Evolutionary conservation across 768 basidiomycete genomes (phyloP), one percentile per base, ranked within the genome.

Genomic region (Trametes punicea): DNA sequence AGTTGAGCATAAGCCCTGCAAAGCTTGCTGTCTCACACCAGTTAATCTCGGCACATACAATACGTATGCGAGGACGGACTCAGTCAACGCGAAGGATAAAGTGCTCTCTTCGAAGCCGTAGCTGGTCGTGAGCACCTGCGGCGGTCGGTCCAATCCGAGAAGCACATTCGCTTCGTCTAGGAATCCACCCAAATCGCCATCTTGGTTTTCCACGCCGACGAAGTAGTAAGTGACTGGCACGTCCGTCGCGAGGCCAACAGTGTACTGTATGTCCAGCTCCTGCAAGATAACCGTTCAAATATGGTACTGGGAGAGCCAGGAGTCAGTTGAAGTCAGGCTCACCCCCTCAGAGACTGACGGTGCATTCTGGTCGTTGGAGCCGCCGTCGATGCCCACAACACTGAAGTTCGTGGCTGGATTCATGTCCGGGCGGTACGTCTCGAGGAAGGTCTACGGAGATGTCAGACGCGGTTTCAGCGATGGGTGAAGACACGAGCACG

Each of bases 41-140:
- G 16, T 4, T 55, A 82, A 81, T 11, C 81, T 74, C 6, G 66
- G 71, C 6, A 58, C 45, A 50, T 76, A 39, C 64, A 2, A 77
- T 63, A 51, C 81, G 21, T 81, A 73, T 80, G 85, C 50, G 84
- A 81, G 72, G 63, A 48, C 58, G 20, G 27, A 60, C 58, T 60
- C 49, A 2, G 53, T 55, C 5, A 60, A 31, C 1, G 44, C 49
- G 6, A 53, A 48, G 5, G 58, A 49, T 2, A 60, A 81, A 82
- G 21, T 73, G 82, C 66, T 81, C 81, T 66, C 78, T 82, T 47
- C 73, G 81, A 67, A 77, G 77, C 68, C 71, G 53, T 74, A 73
- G 25, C 65, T 68, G 9, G 71, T 73, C 26, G 71, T 68, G 40
- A 72, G 55, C 8, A 72, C 71, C 23, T 67, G 62, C 0, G 70